Evolutionary conservation across 345 rosid species (phyloP).

Genomic region (Zanthoxylum bungeanum): DNA sequence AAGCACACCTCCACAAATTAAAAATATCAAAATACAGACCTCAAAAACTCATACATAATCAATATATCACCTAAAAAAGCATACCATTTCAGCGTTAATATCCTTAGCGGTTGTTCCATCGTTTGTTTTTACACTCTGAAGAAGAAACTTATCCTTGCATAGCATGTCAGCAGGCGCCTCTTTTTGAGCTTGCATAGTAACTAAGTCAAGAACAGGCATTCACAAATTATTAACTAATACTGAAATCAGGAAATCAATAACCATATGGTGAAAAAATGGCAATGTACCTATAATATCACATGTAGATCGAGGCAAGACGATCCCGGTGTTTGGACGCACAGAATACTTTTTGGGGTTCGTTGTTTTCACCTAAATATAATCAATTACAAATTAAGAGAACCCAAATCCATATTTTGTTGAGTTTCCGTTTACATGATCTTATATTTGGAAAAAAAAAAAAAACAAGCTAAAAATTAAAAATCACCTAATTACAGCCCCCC

Average conservation of each 20-base stretch:
- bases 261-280: neutral
- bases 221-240: neutral
- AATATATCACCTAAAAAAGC: neutral
- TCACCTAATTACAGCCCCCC: neutral
- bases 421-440: neutral
- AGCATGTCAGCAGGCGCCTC: conserved; percentile 75
- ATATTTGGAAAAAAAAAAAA: neutral
- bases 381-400: neutral
- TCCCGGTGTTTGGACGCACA: conserved; percentile 77
- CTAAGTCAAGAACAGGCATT: conserved; percentile 32
- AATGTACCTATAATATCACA: conserved; percentile 59
- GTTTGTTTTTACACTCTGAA: conserved; percentile 58
- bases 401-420: neutral
- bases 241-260: neutral
- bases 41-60: neutral
- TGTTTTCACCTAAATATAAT: conserved; percentile 63
- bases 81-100: conserved; percentile 71
- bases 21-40: conserved; percentile 5
- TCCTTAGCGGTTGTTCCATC: conserved; percentile 56
- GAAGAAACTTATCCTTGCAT: conserved; percentile 81
- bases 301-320: conserved; percentile 64
- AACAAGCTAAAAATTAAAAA: neutral
- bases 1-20: conserved; percentile 10
- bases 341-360: conserved; percentile 84
- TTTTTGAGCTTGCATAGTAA: conserved; percentile 85